phyloP scores from a whole-genome alignment of 495 filamentous ascomycete species.

The Xylaria flabelliformis region DNA sequence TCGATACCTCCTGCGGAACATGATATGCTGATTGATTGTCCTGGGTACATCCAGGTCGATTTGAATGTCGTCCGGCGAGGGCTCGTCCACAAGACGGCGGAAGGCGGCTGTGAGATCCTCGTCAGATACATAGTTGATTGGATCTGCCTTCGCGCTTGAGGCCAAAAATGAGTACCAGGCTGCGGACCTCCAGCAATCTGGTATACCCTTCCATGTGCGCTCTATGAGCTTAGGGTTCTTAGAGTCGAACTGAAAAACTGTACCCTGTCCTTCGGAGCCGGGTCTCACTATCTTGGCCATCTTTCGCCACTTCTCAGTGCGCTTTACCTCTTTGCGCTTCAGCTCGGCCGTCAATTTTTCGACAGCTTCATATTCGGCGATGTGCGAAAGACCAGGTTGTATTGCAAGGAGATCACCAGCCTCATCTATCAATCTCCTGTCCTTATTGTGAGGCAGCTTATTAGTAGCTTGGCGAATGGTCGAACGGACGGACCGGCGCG shows the following conservation, averaged over 20 bases:
- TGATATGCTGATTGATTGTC: conserved; percentile 94
- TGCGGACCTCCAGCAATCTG: conserved; percentile 90
- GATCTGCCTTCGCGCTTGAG: conserved; percentile 73
- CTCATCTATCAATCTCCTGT: conserved; percentile 79
- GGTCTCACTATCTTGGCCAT: conserved; percentile 79
- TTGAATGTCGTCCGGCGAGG: conserved; percentile 90
- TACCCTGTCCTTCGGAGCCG: conserved; percentile 71
- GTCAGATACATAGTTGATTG: conserved; percentile 63
- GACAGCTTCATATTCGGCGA: conserved; percentile 64
- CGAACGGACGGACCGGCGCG: conserved; percentile 61
- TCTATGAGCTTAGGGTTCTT: conserved; percentile 85
- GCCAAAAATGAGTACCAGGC: conserved; percentile 95
- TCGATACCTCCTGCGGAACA: conserved; percentile 93
- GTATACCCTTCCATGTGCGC: conserved; percentile 97
- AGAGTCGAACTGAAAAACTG: conserved; percentile 88
- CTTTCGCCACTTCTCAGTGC: conserved; percentile 95
- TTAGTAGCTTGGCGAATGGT: conserved; percentile 72
- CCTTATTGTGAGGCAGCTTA: conserved; percentile 74
- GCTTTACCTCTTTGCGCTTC: conserved; percentile 79
- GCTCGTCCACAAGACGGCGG: conserved; percentile 70
- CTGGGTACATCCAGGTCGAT: conserved; percentile 97
- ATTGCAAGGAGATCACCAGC: conserved; percentile 89
- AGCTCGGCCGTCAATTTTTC: conserved; percentile 63
- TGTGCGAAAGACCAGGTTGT: conserved; percentile 68
- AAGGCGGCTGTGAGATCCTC: conserved; percentile 73